A percentile compares a stretch with the other conserved stretches of the same genome.
Evolutionary conservation across 225 moss, liverwort and hornwort species (phyloP).

Genomic region (Bryum argenteum): DNA sequence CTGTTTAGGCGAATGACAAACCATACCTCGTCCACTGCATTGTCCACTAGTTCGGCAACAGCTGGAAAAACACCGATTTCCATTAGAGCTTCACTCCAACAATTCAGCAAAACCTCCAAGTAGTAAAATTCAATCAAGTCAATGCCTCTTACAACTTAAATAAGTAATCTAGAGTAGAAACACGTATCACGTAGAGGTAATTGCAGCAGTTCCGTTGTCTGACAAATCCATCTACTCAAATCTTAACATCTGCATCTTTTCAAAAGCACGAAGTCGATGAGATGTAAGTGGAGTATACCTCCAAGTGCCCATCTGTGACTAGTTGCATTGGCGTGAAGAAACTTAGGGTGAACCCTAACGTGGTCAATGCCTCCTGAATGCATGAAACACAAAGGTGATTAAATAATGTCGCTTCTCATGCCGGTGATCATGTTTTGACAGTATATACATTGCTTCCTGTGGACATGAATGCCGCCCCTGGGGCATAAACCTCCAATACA

Average conservation of each 20-base stretch:
- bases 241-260: neutral
- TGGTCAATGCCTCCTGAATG: constrained; percentile 78
- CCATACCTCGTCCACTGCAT: constrained; percentile 77
- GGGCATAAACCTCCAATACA: neutral
- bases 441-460: neutral
- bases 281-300: constrained; percentile 34
- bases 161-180: neutral
- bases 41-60: constrained; percentile 81
- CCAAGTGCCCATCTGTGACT: constrained; percentile 93
- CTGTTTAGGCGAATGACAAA: neutral
- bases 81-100: constrained; percentile 10
- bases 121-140: neutral
- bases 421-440: neutral
- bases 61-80: constrained; percentile 43
- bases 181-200: neutral
- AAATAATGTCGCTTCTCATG: neutral
- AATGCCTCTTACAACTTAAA: neutral
- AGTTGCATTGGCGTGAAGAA: constrained; percentile 87
- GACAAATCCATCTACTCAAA: neutral
- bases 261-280: neutral
- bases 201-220: no score
- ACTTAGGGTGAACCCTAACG: constrained; percentile 89
- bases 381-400: constrained; percentile 1
- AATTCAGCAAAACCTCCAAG: neutral
- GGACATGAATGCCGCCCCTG: neutral